These are phyloP conservation scores for Ophiostoma ulmi DNA, from an alignment of 2,329 filamentous ascomycete species.

Conservation along the genomic window DNA sequence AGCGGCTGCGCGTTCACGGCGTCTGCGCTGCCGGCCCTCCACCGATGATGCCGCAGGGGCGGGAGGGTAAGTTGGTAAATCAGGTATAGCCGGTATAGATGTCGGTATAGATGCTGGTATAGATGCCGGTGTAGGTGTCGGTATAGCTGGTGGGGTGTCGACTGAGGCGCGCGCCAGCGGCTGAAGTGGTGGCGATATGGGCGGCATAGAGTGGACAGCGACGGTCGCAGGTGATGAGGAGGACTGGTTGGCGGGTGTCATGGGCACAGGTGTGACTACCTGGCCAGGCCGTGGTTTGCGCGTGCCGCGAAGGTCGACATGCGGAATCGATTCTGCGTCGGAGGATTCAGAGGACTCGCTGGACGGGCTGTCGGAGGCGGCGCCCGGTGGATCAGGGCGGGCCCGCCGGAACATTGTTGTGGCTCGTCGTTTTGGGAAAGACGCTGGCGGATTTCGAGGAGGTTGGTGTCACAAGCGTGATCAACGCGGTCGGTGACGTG, in stretches of 20 bases:
- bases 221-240: background rate
- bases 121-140: background rate
- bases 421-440: background rate
- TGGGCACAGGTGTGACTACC: background rate
- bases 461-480: background rate
- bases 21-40: conserved; percentile 8
- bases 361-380: conserved; percentile 12
- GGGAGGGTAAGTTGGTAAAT: background rate
- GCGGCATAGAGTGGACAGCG: conserved; percentile 14
- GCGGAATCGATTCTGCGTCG: conserved; percentile 13
- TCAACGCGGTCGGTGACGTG: background rate
- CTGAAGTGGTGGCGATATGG: background rate
- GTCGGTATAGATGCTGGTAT: background rate
- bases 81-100: no score
- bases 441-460: background rate
- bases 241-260: background rate
- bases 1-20: conserved; percentile 1
- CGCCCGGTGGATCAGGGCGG: conserved; percentile 5
- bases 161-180: background rate
- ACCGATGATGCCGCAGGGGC: background rate
- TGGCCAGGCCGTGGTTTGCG: conserved; percentile 10
- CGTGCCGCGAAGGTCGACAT: conserved; percentile 11
- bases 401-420: conserved; percentile 3
- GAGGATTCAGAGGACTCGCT: conserved; percentile 2
- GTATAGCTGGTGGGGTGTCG: background rate